Conservation (phyloP, 169 alveolate species). For the Cryptosporidium bovis region DNA sequence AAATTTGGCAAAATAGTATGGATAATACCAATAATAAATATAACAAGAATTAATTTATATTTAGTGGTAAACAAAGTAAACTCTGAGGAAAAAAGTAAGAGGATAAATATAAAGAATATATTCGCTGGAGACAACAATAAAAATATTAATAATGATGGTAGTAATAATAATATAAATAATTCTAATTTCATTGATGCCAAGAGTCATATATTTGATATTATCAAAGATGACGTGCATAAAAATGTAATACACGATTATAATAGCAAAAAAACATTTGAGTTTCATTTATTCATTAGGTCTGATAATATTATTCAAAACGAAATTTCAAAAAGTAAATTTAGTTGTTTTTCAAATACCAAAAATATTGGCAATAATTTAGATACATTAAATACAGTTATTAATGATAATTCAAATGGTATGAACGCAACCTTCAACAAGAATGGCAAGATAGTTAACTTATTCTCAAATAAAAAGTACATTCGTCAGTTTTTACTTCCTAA, state of each 20-base stretch:
- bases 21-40: constrained; percentile 28
- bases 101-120: not conserved
- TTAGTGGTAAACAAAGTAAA: constrained; percentile 7
- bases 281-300: constrained; percentile 14
- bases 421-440: not conserved
- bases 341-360: too few species aligned
- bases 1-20: constrained; percentile 38
- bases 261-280: constrained; percentile 14
- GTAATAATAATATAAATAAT: not conserved
- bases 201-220: constrained; percentile 29
- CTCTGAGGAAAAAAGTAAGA: constrained; percentile 16
- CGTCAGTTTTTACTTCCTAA: constrained; percentile 23
- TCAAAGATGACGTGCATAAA: not conserved
- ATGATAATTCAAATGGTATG: not conserved
- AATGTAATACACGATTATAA: too few species aligned
- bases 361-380: not conserved
- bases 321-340: not conserved
- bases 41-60: constrained; percentile 29
- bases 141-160: not conserved
- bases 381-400: too few species aligned
- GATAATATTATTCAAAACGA: not conserved
- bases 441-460: not conserved
- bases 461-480: constrained; percentile 35
- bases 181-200: constrained; percentile 7
- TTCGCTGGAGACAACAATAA: too few species aligned